These are phyloP conservation scores for Exophiala xenobiotica DNA, from an alignment of 2,329 filamentous ascomycete genomes.

Conservation along the genomic window DNA sequence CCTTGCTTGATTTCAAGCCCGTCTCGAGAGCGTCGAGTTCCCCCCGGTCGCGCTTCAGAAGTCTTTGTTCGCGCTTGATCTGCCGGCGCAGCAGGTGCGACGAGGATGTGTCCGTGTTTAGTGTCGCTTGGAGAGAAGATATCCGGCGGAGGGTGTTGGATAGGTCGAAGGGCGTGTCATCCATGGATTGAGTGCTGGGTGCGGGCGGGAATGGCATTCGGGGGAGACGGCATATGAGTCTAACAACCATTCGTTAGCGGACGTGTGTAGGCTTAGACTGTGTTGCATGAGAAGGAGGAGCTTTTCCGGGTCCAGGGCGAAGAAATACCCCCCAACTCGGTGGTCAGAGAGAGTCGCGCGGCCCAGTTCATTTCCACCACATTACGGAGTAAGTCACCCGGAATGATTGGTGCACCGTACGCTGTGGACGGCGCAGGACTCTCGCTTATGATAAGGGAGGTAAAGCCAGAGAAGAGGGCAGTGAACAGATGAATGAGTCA, in stretches of 20 bases:
- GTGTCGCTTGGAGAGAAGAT: conserved; percentile 37
- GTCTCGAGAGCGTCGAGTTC: conserved; percentile 44
- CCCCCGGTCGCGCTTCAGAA: conserved; percentile 42
- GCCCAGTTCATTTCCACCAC: too few species aligned
- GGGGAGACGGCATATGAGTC: conserved; percentile 39
- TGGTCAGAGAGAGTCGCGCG: too few species aligned
- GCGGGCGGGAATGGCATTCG: conserved; percentile 48
- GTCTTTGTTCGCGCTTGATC: conserved; percentile 43
- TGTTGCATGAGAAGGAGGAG: too few species aligned
- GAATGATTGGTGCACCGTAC: too few species aligned
- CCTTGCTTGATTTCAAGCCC: conserved; percentile 42
- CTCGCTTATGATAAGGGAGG: too few species aligned
- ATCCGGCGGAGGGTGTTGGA: conserved; percentile 40
- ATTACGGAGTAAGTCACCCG: too few species aligned
- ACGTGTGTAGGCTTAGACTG: too few species aligned
- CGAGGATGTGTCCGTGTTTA: conserved; percentile 42
- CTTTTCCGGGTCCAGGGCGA: too few species aligned
- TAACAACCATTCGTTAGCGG: too few species aligned
- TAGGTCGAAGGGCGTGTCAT: conserved; percentile 45
- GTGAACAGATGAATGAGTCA: too few species aligned
- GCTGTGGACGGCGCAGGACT: too few species aligned
- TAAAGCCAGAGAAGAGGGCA: background rate
- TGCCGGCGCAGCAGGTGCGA: conserved; percentile 42
- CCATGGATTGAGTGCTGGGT: conserved; percentile 28
- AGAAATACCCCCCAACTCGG: too few species aligned